Conservation (phyloP, 202 grass and related monocot genomes). For the Carex arenaria region DNA sequence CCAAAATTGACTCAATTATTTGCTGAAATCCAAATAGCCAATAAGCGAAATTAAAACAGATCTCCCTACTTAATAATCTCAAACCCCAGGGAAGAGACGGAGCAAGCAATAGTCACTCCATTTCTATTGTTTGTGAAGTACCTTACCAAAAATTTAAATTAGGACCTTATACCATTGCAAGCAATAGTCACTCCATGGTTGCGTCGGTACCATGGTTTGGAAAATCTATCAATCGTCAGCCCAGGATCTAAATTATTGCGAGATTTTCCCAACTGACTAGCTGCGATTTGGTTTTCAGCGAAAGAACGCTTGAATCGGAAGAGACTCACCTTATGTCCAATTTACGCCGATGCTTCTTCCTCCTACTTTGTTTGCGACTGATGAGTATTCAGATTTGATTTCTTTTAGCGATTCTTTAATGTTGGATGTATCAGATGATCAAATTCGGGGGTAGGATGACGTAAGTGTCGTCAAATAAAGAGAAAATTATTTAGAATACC, state of each 20-base stretch:
- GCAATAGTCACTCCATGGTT: not conserved
- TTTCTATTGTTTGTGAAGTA: not conserved
- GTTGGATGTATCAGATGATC: no score
- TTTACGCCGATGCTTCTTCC: not conserved
- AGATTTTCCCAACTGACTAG: not conserved
- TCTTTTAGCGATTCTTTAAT: not conserved
- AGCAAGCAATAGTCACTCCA: not conserved
- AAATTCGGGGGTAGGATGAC: no score
- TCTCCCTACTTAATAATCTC: not conserved
- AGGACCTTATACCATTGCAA: not conserved
- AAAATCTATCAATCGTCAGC: not conserved
- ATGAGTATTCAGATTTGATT: slow-evolving; percentile 1
- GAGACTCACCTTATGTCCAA: not conserved
- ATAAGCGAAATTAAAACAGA: not conserved
- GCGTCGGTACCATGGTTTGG: not conserved
- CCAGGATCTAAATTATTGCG: not conserved
- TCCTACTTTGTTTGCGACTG: not conserved
- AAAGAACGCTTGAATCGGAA: not conserved
- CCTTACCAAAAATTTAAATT: not conserved
- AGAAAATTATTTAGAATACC: no score
- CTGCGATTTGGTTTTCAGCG: not conserved
- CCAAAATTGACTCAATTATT: not conserved
- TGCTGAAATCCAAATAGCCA: not conserved
- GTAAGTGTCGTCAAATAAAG: no score
- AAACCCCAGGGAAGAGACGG: not conserved